Base-by-base conservation (phyloP, 768 basidiomycete species). In the Tricholoma sp. region DNA sequence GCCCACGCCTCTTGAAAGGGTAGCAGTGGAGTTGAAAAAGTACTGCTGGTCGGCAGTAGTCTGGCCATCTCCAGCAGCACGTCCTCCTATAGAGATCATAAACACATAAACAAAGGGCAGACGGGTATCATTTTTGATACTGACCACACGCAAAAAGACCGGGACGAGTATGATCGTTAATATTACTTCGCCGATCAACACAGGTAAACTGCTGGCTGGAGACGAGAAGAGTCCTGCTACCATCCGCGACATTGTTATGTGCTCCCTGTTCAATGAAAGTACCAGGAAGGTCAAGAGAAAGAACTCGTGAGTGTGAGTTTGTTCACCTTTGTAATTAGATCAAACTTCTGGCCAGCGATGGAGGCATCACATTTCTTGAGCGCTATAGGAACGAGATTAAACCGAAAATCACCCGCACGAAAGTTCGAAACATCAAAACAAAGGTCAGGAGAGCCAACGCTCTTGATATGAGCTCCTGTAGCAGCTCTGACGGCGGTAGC, bases 11-110 rank as follows among this genome's bases (percentile, higher is more conserved):
- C 57, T 59, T 1, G 59, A 56, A 36, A 63, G 45, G 34, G 51
- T 60, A n/a, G 60, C 50, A 8, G 57, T 63, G 10, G 58, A 52
- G 39, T 69, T 59, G 41, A 66, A 66, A 56, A 67, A 67, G 61
- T 59, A 69, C 42, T 65, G 66, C 33, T 68, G 64, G 44, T 66
- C 64, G 7, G 57, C 53, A 6, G 56, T 63, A 10, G 65, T 68
- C 34, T 59, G 57, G 9, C 66, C 66, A 42, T 66, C 68, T 18
- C 66, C 68, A 1, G 55, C 66, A 36, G 65, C 68, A 20, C 65
- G 63, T 13, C 68, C 66, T 33, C 68, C 64, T 66, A 45, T 9
- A 15, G 9, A 13, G 13, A 47, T 6, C 15, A 33, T 15, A 56
- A 17, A 34, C 45, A 54, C 15, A 33, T 18, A 56, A 17, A 34